Evolutionary conservation across 202 grass and related monocot species (phyloP), one percentile per base, ranked within the genome.

Genomic region (Eragrostis tef): DNA sequence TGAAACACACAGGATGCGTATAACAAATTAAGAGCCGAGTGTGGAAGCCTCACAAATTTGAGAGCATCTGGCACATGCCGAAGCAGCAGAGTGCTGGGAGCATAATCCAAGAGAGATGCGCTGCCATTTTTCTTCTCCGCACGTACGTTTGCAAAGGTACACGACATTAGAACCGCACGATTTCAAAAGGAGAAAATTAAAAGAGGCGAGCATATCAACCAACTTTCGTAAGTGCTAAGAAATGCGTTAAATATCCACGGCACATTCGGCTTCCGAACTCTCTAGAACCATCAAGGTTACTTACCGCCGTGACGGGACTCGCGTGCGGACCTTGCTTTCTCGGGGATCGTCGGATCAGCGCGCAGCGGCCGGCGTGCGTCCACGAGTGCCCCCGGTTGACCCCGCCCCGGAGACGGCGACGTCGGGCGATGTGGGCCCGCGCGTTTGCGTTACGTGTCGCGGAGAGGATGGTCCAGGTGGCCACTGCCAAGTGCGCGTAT

Each of bases 231-330:
- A 11, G 26, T 0, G 1, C 27, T 13, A 13, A 61, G 20, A 60
- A 5, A n/a, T 54, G 1, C 57, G 12, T 27, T 51, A 81, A 85
- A 57, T 70, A 76, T 71, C 77, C 36, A 16, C 9, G 11, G 81
- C 45, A 61, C 51, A 34, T 74, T 75, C 43, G 6, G 20, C 71
- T 20, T 17, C 0, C 1, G 87, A 88, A 88, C 52, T 74, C n/a
- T 88, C 81, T 75, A 75, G 87, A 88, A 88, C 34, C 36, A 48
- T 80, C 44, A 0, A 2, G 58, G 25, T 27, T 20, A 9, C 29
- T n/a, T 36, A 3, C 48, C 16, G 27, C 47, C 9, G 12, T 57
- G 17, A 71, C 16, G 0, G n/a, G 31, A n/a, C 29, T 31, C 22
- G 31, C 56, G 19, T 2, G 7, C 43, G 19, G 11, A 14, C 12